phyloP scores from a whole-genome alignment of 2,329 filamentous ascomycete genomes.

The Eurotiales sp. region DNA sequence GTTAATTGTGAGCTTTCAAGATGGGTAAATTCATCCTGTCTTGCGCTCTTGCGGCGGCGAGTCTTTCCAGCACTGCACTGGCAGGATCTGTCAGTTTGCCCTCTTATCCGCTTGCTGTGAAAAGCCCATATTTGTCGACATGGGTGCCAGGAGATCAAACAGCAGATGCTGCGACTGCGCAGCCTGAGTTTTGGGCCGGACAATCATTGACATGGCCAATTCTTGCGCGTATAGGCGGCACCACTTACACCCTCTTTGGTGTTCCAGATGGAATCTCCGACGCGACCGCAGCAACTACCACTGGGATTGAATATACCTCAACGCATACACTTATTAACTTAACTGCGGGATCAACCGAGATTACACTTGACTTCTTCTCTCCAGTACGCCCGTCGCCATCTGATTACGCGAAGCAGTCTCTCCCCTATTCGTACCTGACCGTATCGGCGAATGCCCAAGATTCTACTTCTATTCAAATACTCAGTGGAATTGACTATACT shows the following conservation, averaged over 20 bases:
- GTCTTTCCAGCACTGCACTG: neutral
- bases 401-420: constrained; percentile 41
- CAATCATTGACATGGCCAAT: constrained; percentile 41
- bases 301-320: constrained; percentile 37
- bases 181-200: constrained; percentile 44
- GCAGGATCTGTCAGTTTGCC: constrained; percentile 20
- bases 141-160: constrained; percentile 43
- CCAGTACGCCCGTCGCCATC: constrained; percentile 37
- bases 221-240: constrained; percentile 39
- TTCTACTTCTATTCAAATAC: constrained; percentile 35
- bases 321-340: constrained; percentile 42
- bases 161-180: constrained; percentile 32
- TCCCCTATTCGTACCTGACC: constrained; percentile 44
- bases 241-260: constrained; percentile 42
- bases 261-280: constrained; percentile 25
- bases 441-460: constrained; percentile 27
- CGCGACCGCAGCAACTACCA: constrained; percentile 32
- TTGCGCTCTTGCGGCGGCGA: neutral
- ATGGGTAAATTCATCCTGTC: neutral
- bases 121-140: constrained; percentile 41
- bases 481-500: constrained; percentile 42
- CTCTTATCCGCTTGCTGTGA: constrained; percentile 43
- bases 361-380: constrained; percentile 44
- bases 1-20: neutral
- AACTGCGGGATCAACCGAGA: constrained; percentile 30